Evolutionary conservation across 2,329 filamentous ascomycete species (phyloP).

Genomic region (Aspergillus jensenii): DNA sequence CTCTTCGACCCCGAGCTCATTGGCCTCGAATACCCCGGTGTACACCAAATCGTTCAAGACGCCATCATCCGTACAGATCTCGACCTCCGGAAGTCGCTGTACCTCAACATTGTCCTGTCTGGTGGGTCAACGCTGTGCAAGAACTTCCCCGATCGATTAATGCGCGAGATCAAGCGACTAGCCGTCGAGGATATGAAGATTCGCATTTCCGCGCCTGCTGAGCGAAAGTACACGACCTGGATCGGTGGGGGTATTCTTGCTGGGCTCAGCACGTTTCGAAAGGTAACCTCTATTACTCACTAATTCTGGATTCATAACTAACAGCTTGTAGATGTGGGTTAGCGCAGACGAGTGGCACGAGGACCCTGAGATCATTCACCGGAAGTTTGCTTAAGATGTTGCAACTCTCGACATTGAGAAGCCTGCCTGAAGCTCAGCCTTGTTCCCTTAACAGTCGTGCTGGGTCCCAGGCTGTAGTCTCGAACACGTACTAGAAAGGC

Average conservation of each 20-base stretch:
- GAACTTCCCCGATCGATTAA: slow-evolving; percentile 88
- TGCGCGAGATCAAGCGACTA: slow-evolving; percentile 87
- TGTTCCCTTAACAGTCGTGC: not conserved
- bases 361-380: slow-evolving; percentile 98
- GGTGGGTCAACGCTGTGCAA: slow-evolving; percentile 95
- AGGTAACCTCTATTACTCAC: slow-evolving; percentile 60
- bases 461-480: not conserved
- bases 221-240: slow-evolving; percentile 98
- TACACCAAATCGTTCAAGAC: slow-evolving; percentile 97
- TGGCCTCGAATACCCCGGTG: slow-evolving; percentile 90
- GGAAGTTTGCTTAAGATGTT: slow-evolving; percentile 76
- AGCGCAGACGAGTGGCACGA: slow-evolving; percentile 99
- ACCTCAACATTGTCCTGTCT: slow-evolving; percentile 95
- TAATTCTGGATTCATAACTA: not conserved
- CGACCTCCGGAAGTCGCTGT: slow-evolving; percentile 89
- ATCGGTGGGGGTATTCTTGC: slow-evolving; percentile 97
- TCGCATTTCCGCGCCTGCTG: slow-evolving; percentile 97
- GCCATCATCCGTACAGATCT: slow-evolving; percentile 93
- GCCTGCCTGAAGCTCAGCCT: not conserved
- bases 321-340: slow-evolving; percentile 83
- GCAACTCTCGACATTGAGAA: not conserved
- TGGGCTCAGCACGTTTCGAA: slow-evolving; percentile 95
- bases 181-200: slow-evolving; percentile 99
- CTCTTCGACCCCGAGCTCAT: slow-evolving; percentile 97
- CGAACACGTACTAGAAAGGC: not conserved